phyloP scores from a whole-genome alignment of 345 rosid genomes.

The Camelina sativa region DNA sequence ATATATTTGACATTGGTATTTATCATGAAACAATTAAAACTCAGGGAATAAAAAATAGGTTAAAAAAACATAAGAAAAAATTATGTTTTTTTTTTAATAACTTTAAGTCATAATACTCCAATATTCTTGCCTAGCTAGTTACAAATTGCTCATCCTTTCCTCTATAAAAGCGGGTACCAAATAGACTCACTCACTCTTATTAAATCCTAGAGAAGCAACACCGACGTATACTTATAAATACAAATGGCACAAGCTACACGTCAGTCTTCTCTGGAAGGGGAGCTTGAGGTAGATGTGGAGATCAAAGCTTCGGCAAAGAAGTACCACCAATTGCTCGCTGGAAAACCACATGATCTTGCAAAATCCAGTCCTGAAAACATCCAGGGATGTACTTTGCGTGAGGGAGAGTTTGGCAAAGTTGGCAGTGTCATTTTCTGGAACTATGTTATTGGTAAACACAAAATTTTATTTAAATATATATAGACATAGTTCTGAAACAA shows the following conservation, averaged over 20 bases:
- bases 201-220: constrained; percentile 3
- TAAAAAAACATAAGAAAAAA: not conserved
- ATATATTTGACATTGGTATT: not conserved
- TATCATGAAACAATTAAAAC: not conserved
- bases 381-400: constrained; percentile 40
- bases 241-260: constrained; percentile 7
- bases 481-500: not conserved
- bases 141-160: not conserved
- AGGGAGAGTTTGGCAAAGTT: constrained; percentile 51
- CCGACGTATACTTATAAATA: not conserved
- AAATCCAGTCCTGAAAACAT: constrained; percentile 40
- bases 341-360: constrained; percentile 47
- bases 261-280: constrained; percentile 21
- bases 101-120: not conserved
- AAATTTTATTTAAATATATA: not conserved
- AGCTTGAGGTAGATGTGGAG: constrained; percentile 29
- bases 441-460: constrained; percentile 45
- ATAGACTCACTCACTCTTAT: constrained; percentile 13
- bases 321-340: constrained; percentile 41
- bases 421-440: constrained; percentile 47
- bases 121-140: not conserved
- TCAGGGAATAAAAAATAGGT: constrained; percentile 4
- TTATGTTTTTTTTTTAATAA: not conserved
- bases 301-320: constrained; percentile 33
- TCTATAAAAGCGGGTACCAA: constrained; percentile 9